Evolutionary conservation across 2,329 filamentous ascomycete species (phyloP).

Genomic region (Sporothrix schenckii): DNA sequence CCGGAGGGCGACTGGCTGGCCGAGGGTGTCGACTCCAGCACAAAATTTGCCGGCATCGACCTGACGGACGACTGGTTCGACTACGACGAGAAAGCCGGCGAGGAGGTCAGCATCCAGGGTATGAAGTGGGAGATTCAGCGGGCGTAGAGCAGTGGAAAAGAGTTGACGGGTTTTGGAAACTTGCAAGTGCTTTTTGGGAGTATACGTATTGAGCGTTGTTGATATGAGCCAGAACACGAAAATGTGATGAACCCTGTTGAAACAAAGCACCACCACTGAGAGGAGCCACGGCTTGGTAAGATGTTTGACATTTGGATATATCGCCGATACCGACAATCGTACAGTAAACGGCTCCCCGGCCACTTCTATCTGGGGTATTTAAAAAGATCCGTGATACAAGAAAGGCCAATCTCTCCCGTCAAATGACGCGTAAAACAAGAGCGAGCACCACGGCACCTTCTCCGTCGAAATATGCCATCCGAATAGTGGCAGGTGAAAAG

Average conservation of each 20-base stretch:
- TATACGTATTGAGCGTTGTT: background rate
- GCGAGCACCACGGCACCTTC: background rate
- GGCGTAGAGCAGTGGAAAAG: slow-evolving; percentile 49
- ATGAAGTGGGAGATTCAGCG: slow-evolving; percentile 83
- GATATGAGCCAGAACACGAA: background rate
- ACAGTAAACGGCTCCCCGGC: background rate
- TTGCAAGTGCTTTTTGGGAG: background rate
- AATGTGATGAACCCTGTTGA: too few relatives aligned
- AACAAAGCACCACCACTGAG: too few relatives aligned
- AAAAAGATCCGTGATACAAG: slow-evolving; percentile 5
- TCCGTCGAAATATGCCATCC: background rate
- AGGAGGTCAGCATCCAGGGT: slow-evolving; percentile 91
- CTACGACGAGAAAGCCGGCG: slow-evolving; percentile 90
- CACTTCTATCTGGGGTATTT: slow-evolving; percentile 27
- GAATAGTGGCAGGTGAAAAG: background rate
- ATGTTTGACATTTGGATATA: slow-evolving; percentile 1
- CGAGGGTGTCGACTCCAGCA: slow-evolving; percentile 76
- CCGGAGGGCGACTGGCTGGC: slow-evolving; percentile 93
- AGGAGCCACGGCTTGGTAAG: background rate
- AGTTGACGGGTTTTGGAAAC: background rate
- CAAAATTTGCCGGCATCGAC: slow-evolving; percentile 81
- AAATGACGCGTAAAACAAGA: slow-evolving; percentile 23
- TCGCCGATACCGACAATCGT: slow-evolving; percentile 15
- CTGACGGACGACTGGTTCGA: slow-evolving; percentile 93
- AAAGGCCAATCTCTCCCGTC: slow-evolving; percentile 28